A percentile compares a stretch with the other conserved stretches of the same genome.
Conservation (phyloP, 2,329 filamentous ascomycete species). For the Cladophialophora yegresii region DNA sequence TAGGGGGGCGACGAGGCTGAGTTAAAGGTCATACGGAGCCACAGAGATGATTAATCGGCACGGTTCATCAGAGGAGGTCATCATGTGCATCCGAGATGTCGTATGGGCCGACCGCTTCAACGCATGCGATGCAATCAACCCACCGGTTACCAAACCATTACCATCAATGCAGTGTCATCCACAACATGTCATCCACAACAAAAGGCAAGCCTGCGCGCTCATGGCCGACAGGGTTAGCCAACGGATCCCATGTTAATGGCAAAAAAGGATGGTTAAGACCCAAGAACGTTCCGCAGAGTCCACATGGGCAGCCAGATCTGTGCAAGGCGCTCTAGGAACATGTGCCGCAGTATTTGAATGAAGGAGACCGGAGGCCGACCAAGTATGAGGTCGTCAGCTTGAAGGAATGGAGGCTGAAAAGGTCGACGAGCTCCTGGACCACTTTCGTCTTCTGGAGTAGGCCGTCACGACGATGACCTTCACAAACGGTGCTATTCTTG, state of each 20-base stretch:
- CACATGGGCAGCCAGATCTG: conserved; percentile 38
- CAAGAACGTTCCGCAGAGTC: conserved; percentile 38
- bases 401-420: conserved; percentile 41
- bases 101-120: conserved; percentile 47
- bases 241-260: conserved; percentile 38
- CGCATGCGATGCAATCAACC: conserved; percentile 44
- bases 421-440: conserved; percentile 45
- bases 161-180: conserved; percentile 43
- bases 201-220: conserved; percentile 41
- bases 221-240: conserved; percentile 27
- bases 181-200: conserved; percentile 44
- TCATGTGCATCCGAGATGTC: conserved; percentile 40
- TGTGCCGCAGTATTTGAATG: conserved; percentile 27
- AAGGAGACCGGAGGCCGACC: conserved; percentile 37
- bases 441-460: conserved; percentile 24
- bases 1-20: conserved; percentile 41
- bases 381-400: conserved; percentile 38
- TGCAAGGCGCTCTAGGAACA: conserved; percentile 22
- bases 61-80: conserved; percentile 38
- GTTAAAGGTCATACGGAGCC: conserved; percentile 43
- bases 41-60: conserved; percentile 49
- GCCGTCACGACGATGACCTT: background rate
- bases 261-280: conserved; percentile 43
- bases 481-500: background rate
- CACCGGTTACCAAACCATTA: conserved; percentile 37